Conservation (phyloP, 75 land plant genomes). For the Selaginella moellendorffii region DNA sequence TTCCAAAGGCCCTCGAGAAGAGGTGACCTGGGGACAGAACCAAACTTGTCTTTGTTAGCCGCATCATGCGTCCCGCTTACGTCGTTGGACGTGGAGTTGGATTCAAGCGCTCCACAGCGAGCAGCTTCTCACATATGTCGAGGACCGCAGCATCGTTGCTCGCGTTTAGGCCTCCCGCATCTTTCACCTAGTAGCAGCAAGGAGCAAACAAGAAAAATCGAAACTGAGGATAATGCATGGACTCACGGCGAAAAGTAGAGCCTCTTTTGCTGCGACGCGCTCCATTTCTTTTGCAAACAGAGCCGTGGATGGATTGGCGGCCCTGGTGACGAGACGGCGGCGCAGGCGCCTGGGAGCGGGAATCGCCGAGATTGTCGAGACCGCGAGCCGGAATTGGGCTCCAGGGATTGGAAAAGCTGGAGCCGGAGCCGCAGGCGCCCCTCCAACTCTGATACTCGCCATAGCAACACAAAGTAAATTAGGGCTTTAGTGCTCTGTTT, state of each 20-base stretch:
- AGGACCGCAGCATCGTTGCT: slow-evolving; percentile 46
- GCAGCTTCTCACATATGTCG: slow-evolving; percentile 80
- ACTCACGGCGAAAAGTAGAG: slow-evolving; percentile 81
- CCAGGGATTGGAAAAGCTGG: too few species aligned
- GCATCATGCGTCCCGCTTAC: slow-evolving; percentile 26
- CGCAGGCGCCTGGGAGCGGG: too few species aligned
- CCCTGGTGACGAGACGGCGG: too few species aligned
- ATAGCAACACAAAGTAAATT: too few species aligned
- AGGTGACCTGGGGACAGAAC: slow-evolving; percentile 53
- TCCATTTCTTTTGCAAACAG: slow-evolving; percentile 89
- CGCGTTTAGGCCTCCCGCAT: slow-evolving; percentile 56
- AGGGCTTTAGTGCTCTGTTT: not conserved
- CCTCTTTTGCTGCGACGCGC: slow-evolving; percentile 86
- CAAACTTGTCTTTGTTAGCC: not conserved
- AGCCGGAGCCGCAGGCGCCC: too few species aligned
- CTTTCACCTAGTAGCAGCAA: slow-evolving; percentile 67
- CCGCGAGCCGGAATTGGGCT: too few species aligned
- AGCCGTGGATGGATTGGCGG: slow-evolving; percentile 34
- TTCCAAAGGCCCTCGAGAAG: slow-evolving; percentile 81
- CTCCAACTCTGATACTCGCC: too few species aligned
- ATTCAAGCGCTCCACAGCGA: slow-evolving; percentile 75
- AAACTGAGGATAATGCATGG: not conserved
- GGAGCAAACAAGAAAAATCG: not conserved
- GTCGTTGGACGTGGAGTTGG: slow-evolving; percentile 95
- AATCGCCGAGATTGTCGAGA: too few species aligned